Conservation (phyloP, 2,329 filamentous ascomycete genomes). For the Hymenoscyphus salicellus region DNA sequence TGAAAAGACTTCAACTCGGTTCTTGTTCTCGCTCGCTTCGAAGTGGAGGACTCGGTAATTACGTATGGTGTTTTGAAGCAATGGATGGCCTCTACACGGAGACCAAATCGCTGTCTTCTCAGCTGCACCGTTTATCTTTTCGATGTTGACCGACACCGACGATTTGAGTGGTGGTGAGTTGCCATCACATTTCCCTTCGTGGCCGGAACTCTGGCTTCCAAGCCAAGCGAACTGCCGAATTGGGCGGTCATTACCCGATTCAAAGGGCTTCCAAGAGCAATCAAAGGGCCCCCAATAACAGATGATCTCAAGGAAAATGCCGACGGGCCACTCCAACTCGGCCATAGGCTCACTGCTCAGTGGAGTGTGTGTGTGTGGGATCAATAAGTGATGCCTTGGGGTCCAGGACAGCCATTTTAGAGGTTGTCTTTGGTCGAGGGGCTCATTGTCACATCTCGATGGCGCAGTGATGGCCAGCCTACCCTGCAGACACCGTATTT, state of each 20-base stretch:
- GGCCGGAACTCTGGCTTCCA: neutral
- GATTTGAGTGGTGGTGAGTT: neutral
- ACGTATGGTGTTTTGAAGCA: neutral
- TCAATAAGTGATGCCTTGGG: neutral
- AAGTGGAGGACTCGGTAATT: neutral
- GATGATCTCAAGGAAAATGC: neutral
- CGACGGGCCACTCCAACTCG: neutral
- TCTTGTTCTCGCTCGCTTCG: slow-evolving; percentile 1
- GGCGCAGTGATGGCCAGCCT: slow-evolving; percentile 1
- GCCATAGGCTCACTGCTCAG: neutral
- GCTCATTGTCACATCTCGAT: neutral
- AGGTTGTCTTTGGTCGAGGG: neutral
- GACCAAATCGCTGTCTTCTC: neutral
- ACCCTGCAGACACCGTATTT: neutral
- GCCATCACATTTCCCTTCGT: neutral
- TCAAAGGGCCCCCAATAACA: neutral
- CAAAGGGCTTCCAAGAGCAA: neutral
- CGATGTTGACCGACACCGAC: neutral
- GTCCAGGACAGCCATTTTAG: neutral
- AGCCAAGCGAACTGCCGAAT: neutral
- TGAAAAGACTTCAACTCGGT: slow-evolving; percentile 1
- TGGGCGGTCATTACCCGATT: neutral
- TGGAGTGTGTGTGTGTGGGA: neutral
- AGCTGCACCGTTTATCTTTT: neutral
- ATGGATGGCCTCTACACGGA: neutral